Base-by-base conservation (phyloP, 2,329 filamentous ascomycete species). In the Penicillium sp. region DNA sequence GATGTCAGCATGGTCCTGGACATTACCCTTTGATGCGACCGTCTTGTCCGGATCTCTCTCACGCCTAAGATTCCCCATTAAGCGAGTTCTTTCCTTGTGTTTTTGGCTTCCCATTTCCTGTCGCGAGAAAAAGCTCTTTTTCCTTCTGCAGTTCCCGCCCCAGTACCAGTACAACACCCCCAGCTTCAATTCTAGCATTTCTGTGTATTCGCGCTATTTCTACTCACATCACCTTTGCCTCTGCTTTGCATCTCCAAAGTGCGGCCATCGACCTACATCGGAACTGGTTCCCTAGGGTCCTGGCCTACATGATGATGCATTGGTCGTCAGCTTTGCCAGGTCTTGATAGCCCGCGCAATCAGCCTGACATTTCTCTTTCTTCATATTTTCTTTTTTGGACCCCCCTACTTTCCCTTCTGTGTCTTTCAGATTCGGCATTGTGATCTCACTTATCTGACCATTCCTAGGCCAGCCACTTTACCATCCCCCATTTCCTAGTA, bases 1-100 rank as follows among this genome's bases (percentile, higher is more conserved):
- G 95, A 99, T 80, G 95, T 99, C 78, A 98, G 94, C 84, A 85
- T 99, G 74, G 95, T 99, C 72, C 89, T 99, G 73, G 95, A 99
- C 83, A 94, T 98, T 73, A 82, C 86, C 63, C 80, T 90, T 77
- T 90, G 82, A 80, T 19, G 28, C 45, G 33, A 26, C 61, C 51
- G 45, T 59, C 53, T 53, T 71, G 64, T 68, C 65, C 67, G 67
- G 71, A 73, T 65, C 64, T 65, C 64, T 67, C 68, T 68, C 66
- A 67, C 65, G 57, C 69, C 53, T 67, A 63, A 71, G 69, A 75
- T 72, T 70, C 67, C 61, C 60, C 67, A 66, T 72, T 67, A 65
- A 70, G 68, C 72, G 64, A 65, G 67, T 65, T 67, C 53, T 68
- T 67, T 64, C 63, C 63, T 69, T 64, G 59, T 64, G 45, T 61